Evolutionary conservation across 1,284 basidiomycete genomes (phyloP).

Genomic region (Omphalotus olearius): DNA sequence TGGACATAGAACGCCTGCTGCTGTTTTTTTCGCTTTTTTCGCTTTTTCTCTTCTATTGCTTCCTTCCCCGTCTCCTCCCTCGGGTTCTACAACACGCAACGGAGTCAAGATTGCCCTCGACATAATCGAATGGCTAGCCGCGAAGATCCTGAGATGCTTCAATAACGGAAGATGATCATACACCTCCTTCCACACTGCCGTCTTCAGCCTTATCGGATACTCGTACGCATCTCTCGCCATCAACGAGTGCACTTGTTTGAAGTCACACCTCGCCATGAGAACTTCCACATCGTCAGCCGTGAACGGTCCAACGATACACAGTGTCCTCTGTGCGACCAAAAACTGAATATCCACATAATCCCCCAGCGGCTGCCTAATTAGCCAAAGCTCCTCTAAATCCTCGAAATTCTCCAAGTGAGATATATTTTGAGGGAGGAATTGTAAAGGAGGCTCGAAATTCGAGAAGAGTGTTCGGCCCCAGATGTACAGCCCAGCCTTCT

Average conservation of each 20-base stretch:
- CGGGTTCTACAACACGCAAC: background rate
- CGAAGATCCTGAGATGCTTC: conserved; percentile 8
- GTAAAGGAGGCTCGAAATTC: background rate
- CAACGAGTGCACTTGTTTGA: too few relatives aligned
- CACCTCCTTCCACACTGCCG: conserved; percentile 6
- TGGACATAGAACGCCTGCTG: conserved; percentile 3
- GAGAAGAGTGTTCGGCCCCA: background rate
- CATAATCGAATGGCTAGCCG: conserved; percentile 3
- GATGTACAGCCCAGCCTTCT: background rate
- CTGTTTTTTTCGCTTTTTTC: too few relatives aligned
- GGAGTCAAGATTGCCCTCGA: conserved; percentile 9
- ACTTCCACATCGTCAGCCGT: too few relatives aligned
- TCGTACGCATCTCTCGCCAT: too few relatives aligned
- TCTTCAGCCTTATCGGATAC: conserved; percentile 4
- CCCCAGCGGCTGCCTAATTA: conserved; percentile 7
- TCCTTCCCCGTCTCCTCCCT: too few relatives aligned
- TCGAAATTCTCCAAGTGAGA: background rate
- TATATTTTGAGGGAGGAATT: background rate
- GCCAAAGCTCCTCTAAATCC: conserved; percentile 5
- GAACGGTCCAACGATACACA: too few relatives aligned
- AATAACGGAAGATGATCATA: conserved; percentile 3
- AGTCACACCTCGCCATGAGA: too few relatives aligned
- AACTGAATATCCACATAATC: too few relatives aligned
- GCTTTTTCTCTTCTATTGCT: too few relatives aligned
- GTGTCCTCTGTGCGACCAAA: too few relatives aligned